A percentile compares a stretch with the other conserved stretches of the same genome.
Conservation (phyloP, 768 basidiomycete genomes). For the Mycena maculata region DNA sequence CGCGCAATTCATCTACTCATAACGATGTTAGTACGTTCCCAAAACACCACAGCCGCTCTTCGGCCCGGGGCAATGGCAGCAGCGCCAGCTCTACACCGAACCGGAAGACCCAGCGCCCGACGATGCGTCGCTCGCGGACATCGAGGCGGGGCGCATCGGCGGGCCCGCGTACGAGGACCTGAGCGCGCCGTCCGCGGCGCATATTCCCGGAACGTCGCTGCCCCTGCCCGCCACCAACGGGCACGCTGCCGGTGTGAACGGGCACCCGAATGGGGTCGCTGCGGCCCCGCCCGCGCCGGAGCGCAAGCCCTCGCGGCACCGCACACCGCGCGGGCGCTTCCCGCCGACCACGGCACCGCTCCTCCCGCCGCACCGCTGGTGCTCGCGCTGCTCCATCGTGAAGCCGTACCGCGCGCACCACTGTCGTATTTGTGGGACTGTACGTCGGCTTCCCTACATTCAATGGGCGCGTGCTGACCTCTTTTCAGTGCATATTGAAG, state of each 20-base stretch:
- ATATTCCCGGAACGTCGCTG: neutral
- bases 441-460: no score
- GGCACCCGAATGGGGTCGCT: neutral
- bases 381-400: conserved; percentile 67
- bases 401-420: conserved; percentile 86
- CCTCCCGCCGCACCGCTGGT: conserved; percentile 75
- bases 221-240: neutral
- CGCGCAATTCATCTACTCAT: neutral
- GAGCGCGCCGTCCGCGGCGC: neutral
- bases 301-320: neutral
- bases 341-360: conserved; percentile 46
- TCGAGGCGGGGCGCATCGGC: conserved; percentile 46
- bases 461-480: neutral
- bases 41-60: conserved; percentile 43
- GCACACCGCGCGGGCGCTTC: conserved; percentile 16
- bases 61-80: conserved; percentile 28
- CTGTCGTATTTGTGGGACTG: conserved; percentile 80
- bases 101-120: neutral
- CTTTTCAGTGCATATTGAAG: conserved; percentile 75
- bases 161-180: conserved; percentile 57
- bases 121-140: conserved; percentile 27
- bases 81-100: neutral
- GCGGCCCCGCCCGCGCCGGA: neutral
- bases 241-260: no score
- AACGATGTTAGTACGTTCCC: conserved; percentile 41